Conservation (phyloP, 2,329 filamentous ascomycete species). For the Penicillium olsonii region DNA sequence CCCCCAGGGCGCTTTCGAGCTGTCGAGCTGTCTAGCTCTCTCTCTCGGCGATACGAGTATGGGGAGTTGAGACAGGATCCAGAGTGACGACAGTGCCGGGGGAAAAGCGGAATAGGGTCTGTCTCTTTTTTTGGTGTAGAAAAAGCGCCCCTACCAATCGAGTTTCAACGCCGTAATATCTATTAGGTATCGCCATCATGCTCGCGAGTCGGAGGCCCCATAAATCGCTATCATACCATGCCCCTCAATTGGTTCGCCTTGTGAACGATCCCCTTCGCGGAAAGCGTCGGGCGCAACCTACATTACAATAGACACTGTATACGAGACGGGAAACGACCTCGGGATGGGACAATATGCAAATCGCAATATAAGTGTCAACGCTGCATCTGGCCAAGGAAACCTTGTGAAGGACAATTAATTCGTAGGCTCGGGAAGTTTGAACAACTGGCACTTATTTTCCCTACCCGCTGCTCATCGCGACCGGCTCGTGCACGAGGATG, state of each 20-base stretch:
- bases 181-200: conserved; percentile 3
- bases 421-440: background rate
- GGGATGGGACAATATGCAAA: background rate
- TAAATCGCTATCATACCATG: background rate
- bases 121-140: background rate
- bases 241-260: conserved; percentile 7
- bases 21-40: background rate
- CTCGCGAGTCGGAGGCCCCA: conserved; percentile 2
- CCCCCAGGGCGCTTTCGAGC: conserved; percentile 2
- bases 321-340: conserved; percentile 6
- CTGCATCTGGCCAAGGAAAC: background rate
- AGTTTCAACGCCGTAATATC: conserved; percentile 2
- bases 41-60: background rate
- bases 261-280: conserved; percentile 20
- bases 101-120: background rate
- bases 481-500: conserved; percentile 10
- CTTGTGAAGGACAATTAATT: background rate
- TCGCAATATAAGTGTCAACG: background rate
- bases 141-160: background rate
- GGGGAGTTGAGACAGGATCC: conserved; percentile 2
- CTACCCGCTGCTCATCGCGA: background rate
- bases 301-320: background rate
- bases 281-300: conserved; percentile 24
- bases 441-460: background rate
- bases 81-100: conserved; percentile 4